phyloP scores from a whole-genome alignment of 2,329 filamentous ascomycete species.

The Apiospora rasikravindrae region DNA sequence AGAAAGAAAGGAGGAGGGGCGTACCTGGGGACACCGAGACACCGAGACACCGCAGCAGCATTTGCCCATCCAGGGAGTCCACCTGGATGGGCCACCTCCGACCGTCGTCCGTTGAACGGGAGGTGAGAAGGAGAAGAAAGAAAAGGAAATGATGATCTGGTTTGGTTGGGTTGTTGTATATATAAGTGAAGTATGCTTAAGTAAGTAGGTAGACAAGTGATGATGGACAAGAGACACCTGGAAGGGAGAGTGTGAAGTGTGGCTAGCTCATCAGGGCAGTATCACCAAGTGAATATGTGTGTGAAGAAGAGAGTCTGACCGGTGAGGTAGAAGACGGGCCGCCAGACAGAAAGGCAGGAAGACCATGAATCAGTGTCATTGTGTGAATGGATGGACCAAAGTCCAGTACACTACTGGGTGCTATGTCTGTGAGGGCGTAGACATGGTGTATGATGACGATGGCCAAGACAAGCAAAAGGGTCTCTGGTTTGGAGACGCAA shows the following conservation, averaged over 20 bases:
- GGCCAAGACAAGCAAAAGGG: too few relatives aligned
- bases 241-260: not conserved
- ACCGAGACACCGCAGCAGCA: not conserved
- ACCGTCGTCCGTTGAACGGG: not conserved
- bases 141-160: not conserved
- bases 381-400: too few relatives aligned
- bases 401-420: too few relatives aligned
- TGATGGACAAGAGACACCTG: not conserved
- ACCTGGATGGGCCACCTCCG: not conserved
- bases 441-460: too few relatives aligned
- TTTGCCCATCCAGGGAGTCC: not conserved
- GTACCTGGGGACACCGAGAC: not conserved
- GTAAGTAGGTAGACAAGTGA: not conserved
- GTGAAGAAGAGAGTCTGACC: not conserved
- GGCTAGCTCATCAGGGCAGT: not conserved
- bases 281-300: not conserved
- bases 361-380: too few relatives aligned
- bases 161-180: not conserved
- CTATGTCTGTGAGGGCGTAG: too few relatives aligned
- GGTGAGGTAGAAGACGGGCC: not conserved
- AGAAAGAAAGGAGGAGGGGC: not conserved
- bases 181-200: not conserved
- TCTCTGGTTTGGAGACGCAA: too few relatives aligned
- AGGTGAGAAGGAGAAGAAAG: not conserved
- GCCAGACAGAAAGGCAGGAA: not conserved